Conservation (phyloP, 768 basidiomycete species). For the Boletus reticuloceps region DNA sequence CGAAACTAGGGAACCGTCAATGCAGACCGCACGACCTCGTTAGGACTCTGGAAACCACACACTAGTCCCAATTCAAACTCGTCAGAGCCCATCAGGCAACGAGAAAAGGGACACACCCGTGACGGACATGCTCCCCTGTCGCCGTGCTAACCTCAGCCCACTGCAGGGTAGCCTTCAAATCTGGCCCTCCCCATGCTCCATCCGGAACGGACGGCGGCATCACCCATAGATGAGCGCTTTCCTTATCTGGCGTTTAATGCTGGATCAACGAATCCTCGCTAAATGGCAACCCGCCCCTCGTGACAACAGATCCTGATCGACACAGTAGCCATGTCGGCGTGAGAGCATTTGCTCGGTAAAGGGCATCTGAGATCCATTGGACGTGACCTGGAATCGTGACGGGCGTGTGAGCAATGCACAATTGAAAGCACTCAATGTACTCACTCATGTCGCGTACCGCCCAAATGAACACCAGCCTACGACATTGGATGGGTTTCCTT, state of each 20-base stretch:
- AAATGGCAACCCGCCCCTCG: constrained; percentile 17
- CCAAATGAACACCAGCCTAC: constrained; percentile 52
- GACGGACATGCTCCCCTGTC: constrained; percentile 43
- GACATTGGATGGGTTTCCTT: constrained; percentile 18
- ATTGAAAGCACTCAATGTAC: neutral
- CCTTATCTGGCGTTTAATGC: constrained; percentile 18
- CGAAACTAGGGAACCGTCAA: constrained; percentile 37
- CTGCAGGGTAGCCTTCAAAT: constrained; percentile 37
- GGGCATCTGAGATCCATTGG: constrained; percentile 44
- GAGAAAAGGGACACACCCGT: constrained; percentile 37
- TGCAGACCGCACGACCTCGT: constrained; percentile 35
- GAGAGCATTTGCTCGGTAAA: constrained; percentile 32
- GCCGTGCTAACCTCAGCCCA: constrained; percentile 35
- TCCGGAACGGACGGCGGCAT: constrained; percentile 21
- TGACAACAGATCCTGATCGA: constrained; percentile 43
- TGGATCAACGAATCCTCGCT: constrained; percentile 15
- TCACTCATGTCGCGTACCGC: constrained; percentile 46
- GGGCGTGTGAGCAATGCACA: neutral
- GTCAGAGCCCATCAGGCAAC: neutral
- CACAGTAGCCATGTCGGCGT: constrained; percentile 32
- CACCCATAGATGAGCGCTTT: constrained; percentile 1
- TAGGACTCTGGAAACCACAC: constrained; percentile 46
- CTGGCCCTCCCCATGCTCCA: constrained; percentile 42
- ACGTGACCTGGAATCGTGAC: constrained; percentile 31
- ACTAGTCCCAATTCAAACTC: constrained; percentile 30